These are phyloP conservation scores for Sclerotinia spermophila DNA, from an alignment of 2,329 filamentous ascomycete genomes.

Conservation along the genomic window DNA sequence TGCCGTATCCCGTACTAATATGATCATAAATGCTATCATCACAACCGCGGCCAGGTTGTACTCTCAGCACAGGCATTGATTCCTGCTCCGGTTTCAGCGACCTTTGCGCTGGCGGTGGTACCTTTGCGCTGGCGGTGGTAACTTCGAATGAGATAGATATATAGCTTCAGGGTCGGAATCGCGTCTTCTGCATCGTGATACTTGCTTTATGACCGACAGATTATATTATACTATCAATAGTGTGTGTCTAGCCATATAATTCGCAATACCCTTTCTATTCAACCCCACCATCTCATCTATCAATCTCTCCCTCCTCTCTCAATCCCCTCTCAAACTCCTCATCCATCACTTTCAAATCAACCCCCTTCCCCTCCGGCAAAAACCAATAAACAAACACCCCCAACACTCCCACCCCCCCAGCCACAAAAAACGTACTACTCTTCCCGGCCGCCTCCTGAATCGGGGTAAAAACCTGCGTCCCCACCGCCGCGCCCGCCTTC, in stretches of 20 bases:
- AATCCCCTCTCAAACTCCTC: conserved; percentile 13
- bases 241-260: too few species aligned
- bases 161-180: too few species aligned
- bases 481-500: conserved; percentile 38
- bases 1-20: too few species aligned
- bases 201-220: not conserved
- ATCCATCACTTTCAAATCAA: conserved; percentile 10
- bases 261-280: not conserved
- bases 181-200: not conserved
- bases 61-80: too few species aligned
- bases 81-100: too few species aligned
- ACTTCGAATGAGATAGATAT: too few species aligned
- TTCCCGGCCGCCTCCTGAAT: conserved; percentile 35
- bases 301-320: not conserved
- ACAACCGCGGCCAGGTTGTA: too few species aligned
- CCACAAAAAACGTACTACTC: conserved; percentile 38
- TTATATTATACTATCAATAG: not conserved
- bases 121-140: too few species aligned
- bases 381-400: not conserved
- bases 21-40: too few species aligned
- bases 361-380: not conserved
- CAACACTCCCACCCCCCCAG: conserved; percentile 23
- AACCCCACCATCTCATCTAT: not conserved
- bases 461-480: conserved; percentile 38
- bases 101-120: too few species aligned